Conservation (phyloP, 768 basidiomycete genomes). For the Mycena olivaceomarginata region DNA sequence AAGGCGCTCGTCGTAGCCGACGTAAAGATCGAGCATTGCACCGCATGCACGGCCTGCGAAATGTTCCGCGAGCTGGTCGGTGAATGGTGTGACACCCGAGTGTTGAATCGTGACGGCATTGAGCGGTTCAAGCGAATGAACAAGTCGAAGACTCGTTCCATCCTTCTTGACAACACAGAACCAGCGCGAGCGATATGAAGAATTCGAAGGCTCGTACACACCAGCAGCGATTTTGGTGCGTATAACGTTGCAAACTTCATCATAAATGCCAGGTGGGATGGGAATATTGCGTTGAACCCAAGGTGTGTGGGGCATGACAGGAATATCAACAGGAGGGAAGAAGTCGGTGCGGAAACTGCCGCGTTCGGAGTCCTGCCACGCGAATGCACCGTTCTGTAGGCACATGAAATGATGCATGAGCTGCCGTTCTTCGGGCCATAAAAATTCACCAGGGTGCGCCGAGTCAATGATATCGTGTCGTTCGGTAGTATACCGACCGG, state of each 20-base stretch:
- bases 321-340: too few species aligned
- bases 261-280: constrained; percentile 47
- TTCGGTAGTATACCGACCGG: constrained; percentile 40
- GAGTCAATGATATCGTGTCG: constrained; percentile 36
- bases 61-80: too few species aligned
- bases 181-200: neutral
- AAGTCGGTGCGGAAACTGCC: too few species aligned
- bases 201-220: neutral
- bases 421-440: neutral
- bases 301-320: too few species aligned
- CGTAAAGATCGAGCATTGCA: constrained; percentile 45
- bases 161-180: constrained; percentile 46
- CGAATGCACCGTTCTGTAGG: constrained; percentile 34
- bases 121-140: too few species aligned
- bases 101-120: too few species aligned
- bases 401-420: neutral
- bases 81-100: too few species aligned
- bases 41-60: too few species aligned
- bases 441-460: constrained; percentile 34
- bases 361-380: neutral
- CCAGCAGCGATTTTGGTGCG: constrained; percentile 27
- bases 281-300: constrained; percentile 35
- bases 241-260: constrained; percentile 33
- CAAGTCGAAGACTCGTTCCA: constrained; percentile 14
- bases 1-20: constrained; percentile 52